Evolutionary conservation across 192 early-diverging fungal genomes (phyloP), one percentile per base, ranked within the genome.

Genomic region (Backusella psychrophila): DNA sequence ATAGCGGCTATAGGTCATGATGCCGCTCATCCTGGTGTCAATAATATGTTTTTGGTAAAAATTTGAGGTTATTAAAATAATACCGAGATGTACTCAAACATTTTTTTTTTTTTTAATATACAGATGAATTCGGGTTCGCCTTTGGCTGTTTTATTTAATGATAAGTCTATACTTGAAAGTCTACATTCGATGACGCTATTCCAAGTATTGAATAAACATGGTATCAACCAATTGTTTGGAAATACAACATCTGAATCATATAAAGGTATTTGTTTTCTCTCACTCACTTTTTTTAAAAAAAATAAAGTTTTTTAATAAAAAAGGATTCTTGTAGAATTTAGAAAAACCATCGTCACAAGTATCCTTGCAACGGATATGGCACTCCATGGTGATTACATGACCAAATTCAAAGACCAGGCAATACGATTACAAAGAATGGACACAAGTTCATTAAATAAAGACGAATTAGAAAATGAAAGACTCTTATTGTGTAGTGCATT

Each of bases 1-100:
- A 84, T 95, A 3, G 90, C 93, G 35, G 89, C 89, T 21, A 91
- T 95, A 72, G 91, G 91, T 52, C 94, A 95, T 74, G 94, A 95
- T 80, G 87, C 93, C 44, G 93, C 90, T 17, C 97, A 99, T 81
- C 97, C 96, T 14, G 97, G 97, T 19, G 93, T 97, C 38, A 97
- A 95, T 85, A 99, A 99, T 82, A 89, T 90, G 74, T 99, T 96
- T 77, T 90, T 99, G 87, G 89, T 87, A 82, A 75, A 65, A 65
- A 69, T 34, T 15, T 39, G 21, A 14, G 26, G 29, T 31, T 65
- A 65, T 65, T 26, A 9, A 65, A 6, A 56, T 6, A 65, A 26
- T 33, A 23, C 8, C 11, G 23, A 15, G 33, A 6, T 21, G n/a
- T 1, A 21, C 8, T n/a, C 0, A 67, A 31, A 31, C 31, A 31